Base-by-base conservation (phyloP, 2,329 filamentous ascomycete species). In the Colletotrichum neosansevieriae region DNA sequence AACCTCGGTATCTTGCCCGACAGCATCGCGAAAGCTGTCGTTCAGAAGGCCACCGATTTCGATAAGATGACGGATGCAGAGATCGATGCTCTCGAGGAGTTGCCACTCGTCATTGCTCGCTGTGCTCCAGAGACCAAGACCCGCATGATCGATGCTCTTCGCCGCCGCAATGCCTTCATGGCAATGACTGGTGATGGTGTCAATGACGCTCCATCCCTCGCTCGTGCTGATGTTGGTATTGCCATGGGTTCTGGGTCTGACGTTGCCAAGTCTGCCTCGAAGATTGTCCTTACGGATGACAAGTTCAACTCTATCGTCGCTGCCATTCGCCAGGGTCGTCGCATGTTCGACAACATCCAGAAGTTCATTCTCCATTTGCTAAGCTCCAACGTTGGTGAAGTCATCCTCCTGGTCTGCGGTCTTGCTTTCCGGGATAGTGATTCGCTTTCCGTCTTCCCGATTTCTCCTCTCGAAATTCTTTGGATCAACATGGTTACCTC, bases 401-500 rank as follows among this genome's bases (percentile, higher is more conserved):
- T 94, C 7, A 90, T 92, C 70, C 90, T 93, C 1, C 84, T 97
- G 15, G 88, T 97, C 29, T 90, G 94, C 44, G 94, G 94, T 60
- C 88, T 97, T 4, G 91, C 85, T 0, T 97, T 97, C 82, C 92
- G 94, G 74, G 94, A 97, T 75, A 72, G 79, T 2, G 82, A 84
- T 10, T 86, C 88, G 9, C 86, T 92, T 69, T 96, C 93, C 0
- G 93, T 97, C 10, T 97, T 97, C 78, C 94, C 94, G 4, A 88
- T 97, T 50, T 89, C 92, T 0, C 93, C 94, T 0, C 89, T 97
- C 11, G 91, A 97, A 74, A 95, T 97, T 71, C 87, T 97, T 67
- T 97, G 93, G 94, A 93, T 97, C 78, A 97, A 97, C 79, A 95
- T 97, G 92, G 87, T 96, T 63, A 97, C 94, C 0, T 95, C 92